phyloP scores from a whole-genome alignment of 768 basidiomycete species.

The Hericium coralloides region DNA sequence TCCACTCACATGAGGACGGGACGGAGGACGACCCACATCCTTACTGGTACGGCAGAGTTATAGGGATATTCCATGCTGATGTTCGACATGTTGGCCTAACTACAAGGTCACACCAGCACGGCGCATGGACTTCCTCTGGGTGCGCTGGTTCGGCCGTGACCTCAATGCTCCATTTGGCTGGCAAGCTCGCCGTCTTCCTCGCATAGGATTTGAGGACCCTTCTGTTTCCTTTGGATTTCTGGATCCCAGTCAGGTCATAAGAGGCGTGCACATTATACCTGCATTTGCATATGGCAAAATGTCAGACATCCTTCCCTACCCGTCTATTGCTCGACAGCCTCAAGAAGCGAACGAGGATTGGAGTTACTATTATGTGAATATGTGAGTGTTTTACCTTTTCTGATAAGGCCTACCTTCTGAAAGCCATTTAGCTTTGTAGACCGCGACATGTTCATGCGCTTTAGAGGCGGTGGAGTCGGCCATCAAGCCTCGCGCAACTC shows the following conservation, averaged over 20 bases:
- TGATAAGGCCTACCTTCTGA: constrained; percentile 5
- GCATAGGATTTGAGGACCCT: constrained; percentile 10
- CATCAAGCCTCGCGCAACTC: constrained; percentile 14
- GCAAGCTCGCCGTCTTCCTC: constrained; percentile 8
- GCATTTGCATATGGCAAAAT: neutral
- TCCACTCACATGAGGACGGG: constrained; percentile 9
- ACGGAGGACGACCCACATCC: constrained; percentile 7
- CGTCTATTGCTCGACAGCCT: neutral
- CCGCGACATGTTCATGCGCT: constrained; percentile 19
- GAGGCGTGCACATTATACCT: neutral
- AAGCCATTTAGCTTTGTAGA: constrained; percentile 1
- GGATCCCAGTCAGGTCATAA: neutral
- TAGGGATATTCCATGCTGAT: constrained; percentile 21
- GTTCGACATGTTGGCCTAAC: constrained; percentile 23
- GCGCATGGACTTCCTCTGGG: constrained; percentile 1
- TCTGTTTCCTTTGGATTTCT: constrained; percentile 3
- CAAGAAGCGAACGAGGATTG: constrained; percentile 18
- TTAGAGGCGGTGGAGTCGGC: constrained; percentile 21
- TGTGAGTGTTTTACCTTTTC: constrained; percentile 9
- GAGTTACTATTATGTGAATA: constrained; percentile 24
- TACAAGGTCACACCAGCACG: constrained; percentile 9
- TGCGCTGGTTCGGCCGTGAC: constrained; percentile 3
- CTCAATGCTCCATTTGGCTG: neutral
- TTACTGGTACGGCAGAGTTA: constrained; percentile 22
- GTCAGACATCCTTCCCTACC: neutral